A percentile compares a stretch with the other conserved stretches of the same genome.
These are phyloP conservation scores for Periconia macrospinosa DNA, from an alignment of 2,329 filamentous ascomycete genomes.

Conservation along the genomic window DNA sequence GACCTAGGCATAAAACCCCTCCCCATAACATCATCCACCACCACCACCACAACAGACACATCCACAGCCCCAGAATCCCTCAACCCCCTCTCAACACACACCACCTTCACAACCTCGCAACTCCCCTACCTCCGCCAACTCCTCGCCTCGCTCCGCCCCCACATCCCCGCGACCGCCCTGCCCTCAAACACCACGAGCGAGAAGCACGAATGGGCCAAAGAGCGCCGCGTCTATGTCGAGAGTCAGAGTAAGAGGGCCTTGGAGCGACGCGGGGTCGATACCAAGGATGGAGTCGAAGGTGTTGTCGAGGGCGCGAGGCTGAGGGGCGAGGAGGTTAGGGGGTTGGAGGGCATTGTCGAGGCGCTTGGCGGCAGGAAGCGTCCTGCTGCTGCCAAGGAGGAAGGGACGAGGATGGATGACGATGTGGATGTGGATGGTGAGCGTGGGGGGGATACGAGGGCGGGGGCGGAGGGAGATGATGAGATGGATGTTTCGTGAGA, in stretches of 20 bases:
- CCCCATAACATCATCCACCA: constrained; percentile 16
- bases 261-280: constrained; percentile 70
- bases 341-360: constrained; percentile 30
- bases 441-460: constrained; percentile 6
- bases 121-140: constrained; percentile 76
- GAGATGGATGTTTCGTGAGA: constrained; percentile 2
- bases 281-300: constrained; percentile 38
- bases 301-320: constrained; percentile 28
- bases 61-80: constrained; percentile 37
- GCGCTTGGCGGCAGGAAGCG: constrained; percentile 12
- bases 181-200: constrained; percentile 32
- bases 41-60: constrained; percentile 18
- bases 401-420: constrained; percentile 29
- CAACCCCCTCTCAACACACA: constrained; percentile 66
- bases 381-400: neutral
- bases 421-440: constrained; percentile 4
- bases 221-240: constrained; percentile 83
- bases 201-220: constrained; percentile 58
- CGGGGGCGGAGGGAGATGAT: constrained; percentile 31
- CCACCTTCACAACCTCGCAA: constrained; percentile 79
- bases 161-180: constrained; percentile 52
- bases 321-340: constrained; percentile 31
- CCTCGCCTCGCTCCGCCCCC: constrained; percentile 67
- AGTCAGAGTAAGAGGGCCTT: constrained; percentile 75
- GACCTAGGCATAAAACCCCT: constrained; percentile 48